Conservation (phyloP, 78 protist species). For the Emiliania huxleyi region DNA sequence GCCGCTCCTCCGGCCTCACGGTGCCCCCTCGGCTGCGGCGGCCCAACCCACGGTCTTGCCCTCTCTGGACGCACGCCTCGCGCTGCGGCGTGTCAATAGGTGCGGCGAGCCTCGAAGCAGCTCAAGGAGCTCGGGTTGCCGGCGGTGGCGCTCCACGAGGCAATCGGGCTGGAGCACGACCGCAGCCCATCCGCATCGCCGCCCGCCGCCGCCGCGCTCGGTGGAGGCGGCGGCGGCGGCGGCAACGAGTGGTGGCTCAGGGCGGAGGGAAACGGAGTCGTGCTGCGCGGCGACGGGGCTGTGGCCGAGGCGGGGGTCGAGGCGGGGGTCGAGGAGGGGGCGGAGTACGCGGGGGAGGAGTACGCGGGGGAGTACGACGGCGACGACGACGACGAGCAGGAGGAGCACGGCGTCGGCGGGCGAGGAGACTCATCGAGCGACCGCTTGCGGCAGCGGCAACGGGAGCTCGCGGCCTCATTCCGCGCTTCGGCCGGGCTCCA, state of each 20-base stretch:
- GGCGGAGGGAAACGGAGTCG: not conserved
- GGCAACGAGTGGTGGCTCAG: too few species aligned
- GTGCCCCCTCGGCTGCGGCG: too few species aligned
- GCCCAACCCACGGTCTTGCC: too few species aligned
- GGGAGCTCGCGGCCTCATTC: not conserved
- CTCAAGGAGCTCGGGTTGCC: not conserved
- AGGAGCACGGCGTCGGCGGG: not conserved
- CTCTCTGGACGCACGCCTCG: too few species aligned
- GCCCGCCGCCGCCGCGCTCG: too few species aligned
- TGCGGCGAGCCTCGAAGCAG: not conserved
- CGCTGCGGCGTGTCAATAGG: too few species aligned
- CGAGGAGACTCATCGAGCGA: not conserved
- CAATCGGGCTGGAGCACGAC: not conserved
- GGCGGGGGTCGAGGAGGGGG: too few species aligned
- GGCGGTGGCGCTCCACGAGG: conserved; percentile 3
- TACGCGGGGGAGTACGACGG: too few species aligned
- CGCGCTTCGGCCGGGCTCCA: not conserved
- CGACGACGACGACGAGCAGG: not conserved
- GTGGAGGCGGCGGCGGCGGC: too few species aligned
- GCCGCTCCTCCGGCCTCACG: not conserved
- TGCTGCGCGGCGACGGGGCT: not conserved
- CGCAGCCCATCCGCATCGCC: too few species aligned
- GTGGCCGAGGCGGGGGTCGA: too few species aligned
- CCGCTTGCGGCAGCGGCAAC: not conserved
- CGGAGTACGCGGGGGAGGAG: too few species aligned